Conservation (phyloP, 169 alveolate species). For the Plasmodium gaboni region DNA sequence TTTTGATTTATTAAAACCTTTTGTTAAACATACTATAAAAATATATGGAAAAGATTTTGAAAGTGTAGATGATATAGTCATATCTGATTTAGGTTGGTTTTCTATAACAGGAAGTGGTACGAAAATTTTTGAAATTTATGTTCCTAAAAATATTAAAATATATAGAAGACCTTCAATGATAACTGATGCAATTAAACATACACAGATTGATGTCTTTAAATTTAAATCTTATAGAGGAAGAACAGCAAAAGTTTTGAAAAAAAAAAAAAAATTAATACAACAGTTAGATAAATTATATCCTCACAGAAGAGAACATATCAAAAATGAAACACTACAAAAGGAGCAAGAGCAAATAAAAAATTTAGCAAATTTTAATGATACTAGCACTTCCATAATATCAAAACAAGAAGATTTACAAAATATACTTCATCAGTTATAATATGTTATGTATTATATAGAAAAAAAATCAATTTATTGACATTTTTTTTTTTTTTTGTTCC, state of each 20-base stretch:
- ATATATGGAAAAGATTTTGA: constrained; percentile 24
- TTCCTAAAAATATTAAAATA: constrained; percentile 86
- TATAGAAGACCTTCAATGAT: constrained; percentile 84
- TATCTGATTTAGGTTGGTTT: constrained; percentile 90
- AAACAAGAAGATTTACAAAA: constrained; percentile 43
- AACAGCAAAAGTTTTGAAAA: constrained; percentile 42
- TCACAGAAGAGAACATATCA: constrained; percentile 18
- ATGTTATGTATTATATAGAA: no score
- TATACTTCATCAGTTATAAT: constrained; percentile 55
- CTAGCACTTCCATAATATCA: constrained; percentile 2
- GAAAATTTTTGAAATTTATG: constrained; percentile 82
- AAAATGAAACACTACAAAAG: constrained; percentile 37
- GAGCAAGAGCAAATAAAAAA: constrained; percentile 22
- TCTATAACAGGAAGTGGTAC: constrained; percentile 85
- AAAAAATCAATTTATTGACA: no score
- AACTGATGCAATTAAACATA: constrained; percentile 66
- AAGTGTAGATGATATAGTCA: constrained; percentile 86
- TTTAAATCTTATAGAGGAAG: constrained; percentile 73
- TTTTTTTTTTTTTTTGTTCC: no score
- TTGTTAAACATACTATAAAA: constrained; percentile 77
- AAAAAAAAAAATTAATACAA: constrained; percentile 61
- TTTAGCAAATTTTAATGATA: neutral
- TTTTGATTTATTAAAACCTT: constrained; percentile 70
- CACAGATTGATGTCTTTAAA: constrained; percentile 69
- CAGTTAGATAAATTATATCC: constrained; percentile 55